Percentiles rank a stretch among this genome's conserved stretches.
Conservation (phyloP, 208 protist species). For the Entamoeba nuttalli region DNA sequence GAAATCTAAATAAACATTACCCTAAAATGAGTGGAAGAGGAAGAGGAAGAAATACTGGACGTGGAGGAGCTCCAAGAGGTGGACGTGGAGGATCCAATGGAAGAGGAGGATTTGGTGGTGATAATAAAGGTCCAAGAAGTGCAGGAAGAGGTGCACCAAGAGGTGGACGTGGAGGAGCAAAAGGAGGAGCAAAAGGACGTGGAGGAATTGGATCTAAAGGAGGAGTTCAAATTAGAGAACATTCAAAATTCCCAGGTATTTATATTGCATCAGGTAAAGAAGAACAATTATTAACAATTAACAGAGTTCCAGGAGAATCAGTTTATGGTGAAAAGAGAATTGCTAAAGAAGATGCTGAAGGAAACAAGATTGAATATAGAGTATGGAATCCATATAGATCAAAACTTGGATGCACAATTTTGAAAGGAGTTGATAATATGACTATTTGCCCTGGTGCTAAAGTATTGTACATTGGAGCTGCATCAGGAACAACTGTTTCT, state of each 20-base stretch:
- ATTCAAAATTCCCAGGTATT: constrained; percentile 59
- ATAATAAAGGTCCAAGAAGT: background rate
- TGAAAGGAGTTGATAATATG: constrained; percentile 89
- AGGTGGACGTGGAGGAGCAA: background rate
- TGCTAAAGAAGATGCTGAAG: constrained; percentile 49
- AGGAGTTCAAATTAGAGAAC: constrained; percentile 22
- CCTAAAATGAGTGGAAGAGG: background rate
- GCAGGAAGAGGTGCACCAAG: background rate
- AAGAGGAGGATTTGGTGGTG: background rate
- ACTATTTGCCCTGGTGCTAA: constrained; percentile 91
- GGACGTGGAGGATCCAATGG: background rate
- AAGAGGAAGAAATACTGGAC: background rate
- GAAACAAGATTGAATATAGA: constrained; percentile 94
- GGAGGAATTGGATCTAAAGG: constrained; percentile 2
- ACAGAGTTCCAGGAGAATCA: constrained; percentile 87
- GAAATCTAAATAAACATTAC: background rate
- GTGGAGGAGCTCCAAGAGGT: background rate
- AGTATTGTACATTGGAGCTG: constrained; percentile 96
- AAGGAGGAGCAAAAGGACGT: constrained; percentile 1
- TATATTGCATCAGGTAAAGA: constrained; percentile 87
- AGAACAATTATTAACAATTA: constrained; percentile 86
- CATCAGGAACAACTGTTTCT: constrained; percentile 98
- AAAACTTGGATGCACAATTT: constrained; percentile 93
- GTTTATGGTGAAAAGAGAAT: constrained; percentile 99
- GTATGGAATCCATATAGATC: constrained; percentile 99